Percentiles rank a stretch among this genome's conserved stretches.
phyloP scores from a whole-genome alignment of 768 basidiomycete species.

The Chlorophyllum brunneum region DNA sequence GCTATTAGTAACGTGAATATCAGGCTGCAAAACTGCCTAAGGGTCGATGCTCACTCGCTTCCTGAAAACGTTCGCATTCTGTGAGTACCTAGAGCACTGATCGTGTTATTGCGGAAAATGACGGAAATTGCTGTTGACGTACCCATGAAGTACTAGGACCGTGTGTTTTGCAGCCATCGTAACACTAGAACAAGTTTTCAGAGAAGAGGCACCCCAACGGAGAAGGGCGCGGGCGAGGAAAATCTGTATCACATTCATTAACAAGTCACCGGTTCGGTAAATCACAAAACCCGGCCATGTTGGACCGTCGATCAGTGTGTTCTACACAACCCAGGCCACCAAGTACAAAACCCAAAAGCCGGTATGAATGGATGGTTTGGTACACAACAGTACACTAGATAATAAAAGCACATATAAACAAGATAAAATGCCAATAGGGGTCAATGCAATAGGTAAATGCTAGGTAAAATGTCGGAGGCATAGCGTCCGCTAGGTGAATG shows the following conservation, averaged over 20 bases:
- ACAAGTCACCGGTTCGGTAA: too few relatives aligned
- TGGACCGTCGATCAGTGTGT: too few relatives aligned
- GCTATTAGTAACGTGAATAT: constrained; percentile 30
- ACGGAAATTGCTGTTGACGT: constrained; percentile 12
- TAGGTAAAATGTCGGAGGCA: neutral
- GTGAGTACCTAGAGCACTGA: constrained; percentile 49
- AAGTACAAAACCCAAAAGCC: too few relatives aligned
- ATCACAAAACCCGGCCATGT: too few relatives aligned
- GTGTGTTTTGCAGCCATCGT: constrained; percentile 23
- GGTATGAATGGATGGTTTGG: too few relatives aligned
- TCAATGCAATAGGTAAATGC: neutral
- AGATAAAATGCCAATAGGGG: neutral
- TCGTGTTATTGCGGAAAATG: neutral
- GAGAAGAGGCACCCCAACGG: too few relatives aligned
- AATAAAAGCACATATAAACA: neutral
- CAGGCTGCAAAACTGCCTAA: neutral
- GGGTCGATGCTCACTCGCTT: constrained; percentile 52
- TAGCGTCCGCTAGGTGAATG: neutral
- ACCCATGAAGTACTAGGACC: constrained; percentile 43
- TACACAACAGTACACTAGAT: too few relatives aligned
- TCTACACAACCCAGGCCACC: too few relatives aligned
- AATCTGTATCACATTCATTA: too few relatives aligned
- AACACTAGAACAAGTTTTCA: neutral
- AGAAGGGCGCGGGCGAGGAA: too few relatives aligned
- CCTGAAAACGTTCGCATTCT: constrained; percentile 67